Conservation (phyloP, 108 stramenopile genomes). For the Nitzschia sp. region DNA sequence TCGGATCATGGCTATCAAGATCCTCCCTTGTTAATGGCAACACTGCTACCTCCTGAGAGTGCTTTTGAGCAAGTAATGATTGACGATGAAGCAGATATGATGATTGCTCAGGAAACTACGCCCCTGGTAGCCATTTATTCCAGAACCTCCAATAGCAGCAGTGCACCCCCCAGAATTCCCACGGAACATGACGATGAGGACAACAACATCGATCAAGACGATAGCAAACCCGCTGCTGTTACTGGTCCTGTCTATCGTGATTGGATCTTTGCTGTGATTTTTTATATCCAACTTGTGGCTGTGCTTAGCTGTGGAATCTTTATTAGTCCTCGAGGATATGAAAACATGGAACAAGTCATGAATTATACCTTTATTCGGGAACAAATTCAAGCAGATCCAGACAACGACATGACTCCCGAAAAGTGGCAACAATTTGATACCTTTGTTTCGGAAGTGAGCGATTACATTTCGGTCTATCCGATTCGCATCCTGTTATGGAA, state of each 20-base stretch:
- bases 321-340: conserved; percentile 27
- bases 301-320: conserved; percentile 20
- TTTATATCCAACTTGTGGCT: conserved; percentile 22
- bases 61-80: neutral
- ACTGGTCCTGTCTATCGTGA: conserved; percentile 9
- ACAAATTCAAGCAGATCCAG: conserved; percentile 3
- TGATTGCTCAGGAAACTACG: neutral
- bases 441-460: conserved; percentile 20
- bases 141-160: neutral
- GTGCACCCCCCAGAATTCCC: neutral
- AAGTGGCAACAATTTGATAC: conserved; percentile 26
- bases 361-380: conserved; percentile 26
- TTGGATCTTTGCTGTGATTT: conserved; percentile 24
- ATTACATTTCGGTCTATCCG: conserved; percentile 25
- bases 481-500: conserved; percentile 22
- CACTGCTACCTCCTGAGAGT: neutral
- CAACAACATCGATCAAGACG: neutral
- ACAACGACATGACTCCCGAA: conserved; percentile 31
- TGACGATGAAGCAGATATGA: neutral
- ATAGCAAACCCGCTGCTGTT: neutral
- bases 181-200: neutral
- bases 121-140: conserved; percentile 2
- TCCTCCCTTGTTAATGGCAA: conserved; percentile 3
- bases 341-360: conserved; percentile 16
- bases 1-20: conserved; percentile 4